Evolutionary conservation across 202 grass and related monocot species (phyloP).

Genomic region (Saccharum hybrid): DNA sequence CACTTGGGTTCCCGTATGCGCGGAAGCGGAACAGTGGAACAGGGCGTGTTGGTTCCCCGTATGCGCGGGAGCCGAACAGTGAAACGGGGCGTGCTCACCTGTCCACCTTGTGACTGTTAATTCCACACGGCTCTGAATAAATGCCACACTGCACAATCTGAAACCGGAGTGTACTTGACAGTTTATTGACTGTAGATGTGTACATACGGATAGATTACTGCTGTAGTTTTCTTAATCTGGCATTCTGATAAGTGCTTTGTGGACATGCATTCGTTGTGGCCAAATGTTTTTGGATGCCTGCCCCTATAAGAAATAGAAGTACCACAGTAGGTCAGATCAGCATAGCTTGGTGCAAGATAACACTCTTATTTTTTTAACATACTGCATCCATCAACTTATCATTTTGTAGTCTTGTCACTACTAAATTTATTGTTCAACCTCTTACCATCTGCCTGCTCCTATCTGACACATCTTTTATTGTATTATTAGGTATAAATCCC

Average conservation of each 20-base stretch:
- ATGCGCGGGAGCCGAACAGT: neutral
- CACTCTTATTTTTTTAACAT: neutral
- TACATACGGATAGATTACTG: neutral
- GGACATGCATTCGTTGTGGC: neutral
- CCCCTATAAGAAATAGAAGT: neutral
- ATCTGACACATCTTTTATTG: slow-evolving; percentile 31
- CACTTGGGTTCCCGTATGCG: neutral
- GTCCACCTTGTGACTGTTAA: neutral
- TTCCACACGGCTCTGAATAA: neutral
- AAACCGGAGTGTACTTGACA: neutral
- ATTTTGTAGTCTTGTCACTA: neutral
- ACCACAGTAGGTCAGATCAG: neutral
- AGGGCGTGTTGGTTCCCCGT: neutral
- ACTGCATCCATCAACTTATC: slow-evolving; percentile 3
- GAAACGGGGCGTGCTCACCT: neutral
- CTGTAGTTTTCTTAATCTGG: slow-evolving; percentile 1
- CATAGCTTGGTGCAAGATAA: neutral
- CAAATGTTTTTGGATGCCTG: neutral
- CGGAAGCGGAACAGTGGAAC: neutral
- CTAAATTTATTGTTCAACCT: slow-evolving; percentile 1
- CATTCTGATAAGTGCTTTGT: neutral
- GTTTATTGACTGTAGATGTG: neutral
- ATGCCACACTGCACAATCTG: neutral
- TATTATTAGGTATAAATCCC: slow-evolving; percentile 36
- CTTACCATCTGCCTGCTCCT: neutral